Conservation (phyloP, 176 grass and related monocot genomes). For the Lolium rigidum region DNA sequence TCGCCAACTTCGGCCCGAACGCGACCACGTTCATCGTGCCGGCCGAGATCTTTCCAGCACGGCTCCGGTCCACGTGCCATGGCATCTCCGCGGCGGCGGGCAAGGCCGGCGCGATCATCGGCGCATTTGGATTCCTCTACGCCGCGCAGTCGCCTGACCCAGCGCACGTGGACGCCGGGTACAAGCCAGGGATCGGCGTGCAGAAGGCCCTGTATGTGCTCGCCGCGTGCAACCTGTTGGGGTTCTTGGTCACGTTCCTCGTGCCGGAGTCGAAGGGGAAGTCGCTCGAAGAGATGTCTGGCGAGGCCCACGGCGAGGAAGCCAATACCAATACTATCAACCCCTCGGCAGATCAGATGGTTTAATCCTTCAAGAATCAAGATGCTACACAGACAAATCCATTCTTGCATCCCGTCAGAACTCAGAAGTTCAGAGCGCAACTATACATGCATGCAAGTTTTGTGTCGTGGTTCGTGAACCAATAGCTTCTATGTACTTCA, state of each 20-base stretch:
- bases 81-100: slow-evolving; percentile 53
- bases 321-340: too few relatives aligned
- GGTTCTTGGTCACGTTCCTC: slow-evolving; percentile 36
- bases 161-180: slow-evolving; percentile 10
- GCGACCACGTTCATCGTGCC: slow-evolving; percentile 72
- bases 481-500: too few relatives aligned
- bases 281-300: slow-evolving; percentile 44
- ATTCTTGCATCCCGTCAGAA: too few relatives aligned
- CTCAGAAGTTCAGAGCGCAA: too few relatives aligned
- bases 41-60: slow-evolving; percentile 63
- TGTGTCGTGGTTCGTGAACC: too few relatives aligned
- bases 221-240: neutral
- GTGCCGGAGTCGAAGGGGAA: slow-evolving; percentile 38
- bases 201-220: slow-evolving; percentile 1
- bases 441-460: too few relatives aligned
- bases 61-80: slow-evolving; percentile 60
- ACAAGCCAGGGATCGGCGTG: slow-evolving; percentile 10
- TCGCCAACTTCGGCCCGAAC: slow-evolving; percentile 81
- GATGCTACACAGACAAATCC: too few relatives aligned
- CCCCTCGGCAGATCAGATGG: too few relatives aligned
- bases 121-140: slow-evolving; percentile 56
- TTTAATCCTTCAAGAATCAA: too few relatives aligned
- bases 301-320: slow-evolving; percentile 15
- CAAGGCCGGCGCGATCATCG: slow-evolving; percentile 58
- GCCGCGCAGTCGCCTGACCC: slow-evolving; percentile 10